Evolutionary conservation across 192 early-diverging fungal genomes (phyloP), one percentile per base, ranked within the genome.

Genomic region (Backusella parvicylindrica): DNA sequence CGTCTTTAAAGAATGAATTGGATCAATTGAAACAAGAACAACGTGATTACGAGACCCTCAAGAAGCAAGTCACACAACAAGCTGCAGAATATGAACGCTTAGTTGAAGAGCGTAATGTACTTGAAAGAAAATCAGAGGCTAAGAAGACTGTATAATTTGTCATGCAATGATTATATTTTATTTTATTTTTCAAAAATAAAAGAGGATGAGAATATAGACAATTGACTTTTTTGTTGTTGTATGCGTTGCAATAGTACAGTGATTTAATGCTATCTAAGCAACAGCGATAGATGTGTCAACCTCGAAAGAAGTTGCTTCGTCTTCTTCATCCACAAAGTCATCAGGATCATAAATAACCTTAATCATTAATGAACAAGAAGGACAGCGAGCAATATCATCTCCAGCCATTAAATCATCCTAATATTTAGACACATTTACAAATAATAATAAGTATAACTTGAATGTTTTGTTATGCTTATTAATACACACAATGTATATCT

Each of bases 361-460:
- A 72, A 99, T 90, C 33, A 97, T 90, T 40, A 99, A 87, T 16
- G 96, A 97, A 82, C 96, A 99, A 70, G 91, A 92, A 11, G 96
- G 96, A 81, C 97, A 99, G 71, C 86, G 86, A 21, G 94, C 97
- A 68, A 97, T 89, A 50, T 93, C 93, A 66, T 97, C 96, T 31
- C 95, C 95, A 72, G 91, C 85, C 37, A 81, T 72, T 2, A 99
- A 78, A 16, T 95, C 89, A 64, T 92, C 91, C 89, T 89, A 49
- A 30, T 68, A 60, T 41, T 53, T 35, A 23, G 18, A 47, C 18
- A 47, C 43, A n/a, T n/a, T 11, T 35, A n/a, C 18, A 8, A 7
- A 33, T 73, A 41, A n/a, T 26, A 35, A 26, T 65, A 11, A 16
- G 49, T 50, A 15, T 15, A 64, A 12, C n/a, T 67, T 13, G 13